Conservation (phyloP, 2,329 filamentous ascomycete species). For the Fusarium torulosum region DNA sequence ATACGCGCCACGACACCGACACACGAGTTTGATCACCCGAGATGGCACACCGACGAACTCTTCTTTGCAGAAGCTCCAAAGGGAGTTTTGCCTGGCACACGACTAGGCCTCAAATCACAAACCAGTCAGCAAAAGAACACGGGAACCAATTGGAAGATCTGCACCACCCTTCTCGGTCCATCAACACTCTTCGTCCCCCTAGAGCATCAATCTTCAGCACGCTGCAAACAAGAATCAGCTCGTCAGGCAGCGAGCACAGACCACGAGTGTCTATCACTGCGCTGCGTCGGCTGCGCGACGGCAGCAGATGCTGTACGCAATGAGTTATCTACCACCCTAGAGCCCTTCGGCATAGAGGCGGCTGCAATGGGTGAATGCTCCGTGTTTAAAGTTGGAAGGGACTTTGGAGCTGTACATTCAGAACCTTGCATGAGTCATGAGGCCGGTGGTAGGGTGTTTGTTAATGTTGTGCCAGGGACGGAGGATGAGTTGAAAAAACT, state of each 20-base stretch:
- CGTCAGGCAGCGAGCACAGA: slow-evolving; percentile 48
- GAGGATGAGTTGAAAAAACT: slow-evolving; percentile 51
- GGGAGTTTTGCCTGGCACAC: slow-evolving; percentile 29
- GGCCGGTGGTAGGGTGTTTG: slow-evolving; percentile 50
- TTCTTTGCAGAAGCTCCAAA: slow-evolving; percentile 53
- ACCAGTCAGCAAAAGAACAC: not conserved
- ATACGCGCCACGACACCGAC: slow-evolving; percentile 60
- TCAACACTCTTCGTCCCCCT: slow-evolving; percentile 59
- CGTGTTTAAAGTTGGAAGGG: slow-evolving; percentile 58
- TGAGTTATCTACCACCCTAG: slow-evolving; percentile 50
- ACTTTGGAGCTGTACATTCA: slow-evolving; percentile 58
- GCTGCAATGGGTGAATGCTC: slow-evolving; percentile 52
- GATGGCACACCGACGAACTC: slow-evolving; percentile 65
- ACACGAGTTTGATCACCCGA: slow-evolving; percentile 57
- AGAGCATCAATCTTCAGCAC: slow-evolving; percentile 49
- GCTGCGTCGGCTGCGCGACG: slow-evolving; percentile 59
- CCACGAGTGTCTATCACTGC: slow-evolving; percentile 58
- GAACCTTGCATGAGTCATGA: slow-evolving; percentile 53
- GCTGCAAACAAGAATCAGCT: slow-evolving; percentile 49
- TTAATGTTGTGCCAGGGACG: slow-evolving; percentile 56
- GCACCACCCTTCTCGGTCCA: slow-evolving; percentile 61
- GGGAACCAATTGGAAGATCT: slow-evolving; percentile 62
- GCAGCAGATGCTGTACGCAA: slow-evolving; percentile 56
- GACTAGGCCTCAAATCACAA: slow-evolving; percentile 18
- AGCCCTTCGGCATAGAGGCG: slow-evolving; percentile 36